Evolutionary conservation across 352 stramenopile species (phyloP), one percentile per base, ranked within the genome.

Genomic region (Globisporangium acanthophoron): DNA sequence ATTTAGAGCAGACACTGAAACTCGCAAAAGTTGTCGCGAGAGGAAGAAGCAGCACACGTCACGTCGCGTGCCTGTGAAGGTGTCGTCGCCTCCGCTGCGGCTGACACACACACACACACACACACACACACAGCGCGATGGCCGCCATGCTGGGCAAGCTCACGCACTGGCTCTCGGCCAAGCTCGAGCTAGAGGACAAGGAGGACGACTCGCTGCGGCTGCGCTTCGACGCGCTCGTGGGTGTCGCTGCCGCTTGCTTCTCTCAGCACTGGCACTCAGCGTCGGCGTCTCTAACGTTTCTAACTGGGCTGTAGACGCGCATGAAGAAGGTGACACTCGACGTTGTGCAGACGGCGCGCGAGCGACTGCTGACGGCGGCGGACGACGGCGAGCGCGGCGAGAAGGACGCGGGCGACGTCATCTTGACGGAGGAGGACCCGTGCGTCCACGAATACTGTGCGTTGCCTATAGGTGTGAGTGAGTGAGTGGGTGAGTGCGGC

Each of bases 261-360:
- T 7, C 33, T 35, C 5, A 5, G 0, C 31, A 3, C 33, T 46
- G 33, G 7, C 21, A 18, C 11, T 33, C 16, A 12, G 7, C 9
- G 54, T 18, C 37, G 6, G 1, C 8, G 33, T 12, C 12, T 8
- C 33, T 12, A 39, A 39, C 33, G 31, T 9, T 35, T 9, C 31
- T 7, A 9, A 35, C 31, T 35, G 24, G 31, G 31, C 31, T 9
- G 13, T 48, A 91, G 80, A 73, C 71, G 33, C 76, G 65, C 9
- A 60, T 91, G 65, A 91, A 91, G 70, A 82, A 87, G 65, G 69
- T 76, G 35, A 89, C 78, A 54, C 57, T 88, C 27, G 71, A 77
- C 18, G 71, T 88, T 44, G 50, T 82, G 57, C 72, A 67, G 62
- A 71, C 69, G 31, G 61, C 73, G 67, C 64, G 68, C 57, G 61